Evolutionary conservation across 371 early-diverging fungal species (phyloP).

Genomic region (Mucor circinelloides): DNA sequence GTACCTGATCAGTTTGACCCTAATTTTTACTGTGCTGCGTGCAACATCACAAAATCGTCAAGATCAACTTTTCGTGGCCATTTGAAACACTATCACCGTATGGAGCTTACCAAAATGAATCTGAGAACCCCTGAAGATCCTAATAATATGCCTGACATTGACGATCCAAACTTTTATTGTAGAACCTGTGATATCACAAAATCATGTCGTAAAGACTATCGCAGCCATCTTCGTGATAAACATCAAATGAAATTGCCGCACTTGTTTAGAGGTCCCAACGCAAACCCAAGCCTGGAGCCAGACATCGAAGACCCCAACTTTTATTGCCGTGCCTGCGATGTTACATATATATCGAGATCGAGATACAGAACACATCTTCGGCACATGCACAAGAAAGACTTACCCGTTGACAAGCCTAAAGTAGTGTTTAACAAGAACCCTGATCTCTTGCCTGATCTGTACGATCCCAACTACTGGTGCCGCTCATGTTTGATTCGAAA

Average conservation of each 20-base stretch:
- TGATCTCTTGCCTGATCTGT: not conserved
- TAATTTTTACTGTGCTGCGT: not conserved
- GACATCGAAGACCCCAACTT: not conserved
- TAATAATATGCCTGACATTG: not conserved
- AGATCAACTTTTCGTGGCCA: not conserved
- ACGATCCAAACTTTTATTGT: slow-evolving; percentile 2
- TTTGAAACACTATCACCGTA: not conserved
- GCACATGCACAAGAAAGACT: not conserved
- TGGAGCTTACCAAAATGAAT: not conserved
- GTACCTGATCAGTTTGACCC: not conserved
- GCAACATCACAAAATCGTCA: not conserved
- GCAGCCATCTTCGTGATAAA: not conserved
- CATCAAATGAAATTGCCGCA: not conserved
- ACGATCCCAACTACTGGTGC: slow-evolving; percentile 1
- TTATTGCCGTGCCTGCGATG: slow-evolving; percentile 1
- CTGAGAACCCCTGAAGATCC: not conserved
- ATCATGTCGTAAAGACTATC: not conserved
- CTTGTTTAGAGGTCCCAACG: not conserved
- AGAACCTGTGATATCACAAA: not conserved
- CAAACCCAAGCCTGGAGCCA: not conserved
- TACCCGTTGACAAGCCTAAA: too few relatives aligned
- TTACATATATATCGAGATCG: not conserved
- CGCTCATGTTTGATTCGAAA: not conserved
- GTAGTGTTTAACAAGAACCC: not conserved
- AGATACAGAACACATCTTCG: not conserved